phyloP scores from a whole-genome alignment of 495 filamentous ascomycete genomes.

The Hypoxylon fragiforme region DNA sequence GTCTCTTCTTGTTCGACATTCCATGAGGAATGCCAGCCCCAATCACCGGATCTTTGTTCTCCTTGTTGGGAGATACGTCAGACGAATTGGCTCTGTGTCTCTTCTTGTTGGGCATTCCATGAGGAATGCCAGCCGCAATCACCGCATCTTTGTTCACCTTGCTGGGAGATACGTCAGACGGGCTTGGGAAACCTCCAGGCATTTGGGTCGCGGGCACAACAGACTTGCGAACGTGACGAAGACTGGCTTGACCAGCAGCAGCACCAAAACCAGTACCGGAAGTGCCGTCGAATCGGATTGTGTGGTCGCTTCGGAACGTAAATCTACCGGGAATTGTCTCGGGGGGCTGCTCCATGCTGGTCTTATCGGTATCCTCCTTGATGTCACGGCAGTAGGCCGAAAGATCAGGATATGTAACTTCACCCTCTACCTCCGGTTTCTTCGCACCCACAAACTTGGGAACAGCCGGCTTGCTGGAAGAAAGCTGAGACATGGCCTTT shows the following conservation, averaged over 20 bases:
- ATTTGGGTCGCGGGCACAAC: slow-evolving; percentile 46
- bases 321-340: slow-evolving; percentile 56
- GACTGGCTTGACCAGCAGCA: slow-evolving; percentile 56
- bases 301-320: slow-evolving; percentile 62
- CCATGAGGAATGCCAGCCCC: slow-evolving; percentile 61
- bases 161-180: slow-evolving; percentile 36
- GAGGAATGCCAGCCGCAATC: slow-evolving; percentile 51
- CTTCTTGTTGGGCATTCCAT: slow-evolving; percentile 77
- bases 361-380: slow-evolving; percentile 33
- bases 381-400: slow-evolving; percentile 42
- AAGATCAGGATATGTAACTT: slow-evolving; percentile 52
- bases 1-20: slow-evolving; percentile 74
- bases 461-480: slow-evolving; percentile 11
- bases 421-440: slow-evolving; percentile 25
- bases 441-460: slow-evolving; percentile 7
- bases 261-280: slow-evolving; percentile 51
- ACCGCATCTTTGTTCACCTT: slow-evolving; percentile 53
- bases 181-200: slow-evolving; percentile 54
- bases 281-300: slow-evolving; percentile 52
- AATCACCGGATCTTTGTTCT: slow-evolving; percentile 47
- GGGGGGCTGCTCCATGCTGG: slow-evolving; percentile 23
- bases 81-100: slow-evolving; percentile 58
- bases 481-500: slow-evolving; percentile 37
- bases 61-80: slow-evolving; percentile 52
- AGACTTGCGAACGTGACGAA: slow-evolving; percentile 61